Percentiles rank a stretch among this genome's conserved stretches.
Conservation (phyloP, 2,329 filamentous ascomycete species). For the Penicillium glabrum region DNA sequence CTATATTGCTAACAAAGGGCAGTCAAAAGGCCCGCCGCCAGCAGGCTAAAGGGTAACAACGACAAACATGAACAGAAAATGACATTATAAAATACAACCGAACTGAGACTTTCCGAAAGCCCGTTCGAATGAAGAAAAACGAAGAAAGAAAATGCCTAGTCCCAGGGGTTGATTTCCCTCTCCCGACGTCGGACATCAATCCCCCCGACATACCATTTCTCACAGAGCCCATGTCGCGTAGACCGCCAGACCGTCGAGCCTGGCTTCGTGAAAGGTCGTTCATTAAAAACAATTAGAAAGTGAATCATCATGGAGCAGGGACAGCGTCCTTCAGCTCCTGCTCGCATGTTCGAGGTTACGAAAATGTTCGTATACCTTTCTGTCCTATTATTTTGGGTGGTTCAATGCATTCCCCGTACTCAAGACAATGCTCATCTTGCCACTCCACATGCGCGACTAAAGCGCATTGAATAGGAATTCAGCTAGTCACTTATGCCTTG, state of each 20-base stretch:
- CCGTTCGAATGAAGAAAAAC: conserved; percentile 12
- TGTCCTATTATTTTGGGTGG: conserved; percentile 4
- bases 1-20: conserved; percentile 19
- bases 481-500: conserved; percentile 42
- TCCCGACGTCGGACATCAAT: neutral
- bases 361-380: conserved; percentile 16
- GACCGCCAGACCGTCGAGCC: conserved; percentile 15
- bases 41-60: conserved; percentile 24
- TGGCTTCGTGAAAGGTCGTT: conserved; percentile 28
- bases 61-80: conserved; percentile 29
- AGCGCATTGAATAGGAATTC: neutral
- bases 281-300: conserved; percentile 27
- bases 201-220: conserved; percentile 7
- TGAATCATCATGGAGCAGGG: conserved; percentile 19
- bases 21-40: conserved; percentile 20
- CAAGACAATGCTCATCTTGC: neutral
- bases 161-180: neutral
- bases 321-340: conserved; percentile 8
- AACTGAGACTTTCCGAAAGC: conserved; percentile 11
- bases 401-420: neutral
- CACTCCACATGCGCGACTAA: neutral
- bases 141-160: conserved; percentile 9
- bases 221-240: conserved; percentile 21
- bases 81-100: conserved; percentile 28
- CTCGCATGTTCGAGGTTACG: conserved; percentile 7